Evolutionary conservation across 495 filamentous ascomycete species (phyloP).

Genomic region (Podospora pseudoanserina): DNA sequence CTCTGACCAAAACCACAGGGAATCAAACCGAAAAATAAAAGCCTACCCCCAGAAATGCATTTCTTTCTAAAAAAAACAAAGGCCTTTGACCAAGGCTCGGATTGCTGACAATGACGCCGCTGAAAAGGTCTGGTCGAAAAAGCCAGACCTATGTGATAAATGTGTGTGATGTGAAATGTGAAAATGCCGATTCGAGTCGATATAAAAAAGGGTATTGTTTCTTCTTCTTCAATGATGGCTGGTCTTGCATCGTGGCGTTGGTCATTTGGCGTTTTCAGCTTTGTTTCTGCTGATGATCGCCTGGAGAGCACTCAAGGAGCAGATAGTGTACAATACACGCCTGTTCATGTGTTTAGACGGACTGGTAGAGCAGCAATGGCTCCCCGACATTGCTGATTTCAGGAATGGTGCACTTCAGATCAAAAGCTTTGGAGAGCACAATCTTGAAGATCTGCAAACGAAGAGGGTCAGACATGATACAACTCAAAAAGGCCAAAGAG

Average conservation of each 20-base stretch:
- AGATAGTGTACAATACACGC: not conserved
- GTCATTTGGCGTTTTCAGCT: not conserved
- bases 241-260: not conserved
- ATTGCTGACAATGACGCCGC: slow-evolving; percentile 10
- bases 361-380: slow-evolving; percentile 90
- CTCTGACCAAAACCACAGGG: slow-evolving; percentile 6
- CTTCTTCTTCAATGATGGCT: slow-evolving; percentile 8
- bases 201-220: slow-evolving; percentile 6
- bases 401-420: slow-evolving; percentile 97
- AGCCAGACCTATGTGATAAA: not conserved
- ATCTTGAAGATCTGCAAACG: slow-evolving; percentile 91
- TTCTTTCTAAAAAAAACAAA: not conserved
- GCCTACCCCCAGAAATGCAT: slow-evolving; percentile 12
- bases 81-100: not conserved
- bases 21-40: slow-evolving; percentile 14
- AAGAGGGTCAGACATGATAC: slow-evolving; percentile 19
- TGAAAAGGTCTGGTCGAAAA: not conserved
- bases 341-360: slow-evolving; percentile 46
- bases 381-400: slow-evolving; percentile 98
- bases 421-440: slow-evolving; percentile 95
- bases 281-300: not conserved
- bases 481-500: not conserved
- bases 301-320: not conserved
- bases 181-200: slow-evolving; percentile 13
- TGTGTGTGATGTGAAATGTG: not conserved